Conservation (phyloP, 306 rosid genomes). For the Trifolium fragiferum region DNA sequence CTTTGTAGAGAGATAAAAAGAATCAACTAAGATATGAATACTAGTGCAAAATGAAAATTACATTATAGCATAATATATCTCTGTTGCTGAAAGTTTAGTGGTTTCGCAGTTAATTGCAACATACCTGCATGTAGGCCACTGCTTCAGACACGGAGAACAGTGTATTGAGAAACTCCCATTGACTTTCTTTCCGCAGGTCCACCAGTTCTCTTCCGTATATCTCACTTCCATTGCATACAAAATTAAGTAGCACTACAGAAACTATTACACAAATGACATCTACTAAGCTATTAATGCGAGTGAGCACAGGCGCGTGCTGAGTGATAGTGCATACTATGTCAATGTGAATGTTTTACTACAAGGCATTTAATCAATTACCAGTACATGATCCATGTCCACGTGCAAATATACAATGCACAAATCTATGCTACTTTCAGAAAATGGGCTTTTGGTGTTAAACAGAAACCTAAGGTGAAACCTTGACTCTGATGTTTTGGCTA, state of each 20-base stretch:
- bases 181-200: conserved; percentile 87
- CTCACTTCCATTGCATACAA: conserved; percentile 81
- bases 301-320: neutral
- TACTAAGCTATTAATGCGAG: conserved; percentile 39
- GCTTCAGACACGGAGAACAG: conserved; percentile 97
- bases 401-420: conserved; percentile 31
- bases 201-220: conserved; percentile 96
- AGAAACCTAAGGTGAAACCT: conserved; percentile 31
- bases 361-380: conserved; percentile 29
- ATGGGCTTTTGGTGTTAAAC: conserved; percentile 21
- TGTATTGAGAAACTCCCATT: conserved; percentile 96
- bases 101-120: conserved; percentile 34
- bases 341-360: conserved; percentile 10
- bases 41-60: conserved; percentile 20
- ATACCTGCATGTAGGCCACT: conserved; percentile 99
- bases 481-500: conserved; percentile 34
- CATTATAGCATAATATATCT: conserved; percentile 26
- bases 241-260: conserved; percentile 56
- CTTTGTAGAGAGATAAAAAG: conserved; percentile 19
- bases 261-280: conserved; percentile 44
- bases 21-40: conserved; percentile 34
- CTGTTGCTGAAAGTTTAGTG: conserved; percentile 19
- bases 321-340: conserved; percentile 5
- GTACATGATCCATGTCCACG: conserved; percentile 26
- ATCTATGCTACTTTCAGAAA: conserved; percentile 36